Evolutionary conservation across 176 grass and related monocot genomes (phyloP).

Genomic region (Carex littledalei): DNA sequence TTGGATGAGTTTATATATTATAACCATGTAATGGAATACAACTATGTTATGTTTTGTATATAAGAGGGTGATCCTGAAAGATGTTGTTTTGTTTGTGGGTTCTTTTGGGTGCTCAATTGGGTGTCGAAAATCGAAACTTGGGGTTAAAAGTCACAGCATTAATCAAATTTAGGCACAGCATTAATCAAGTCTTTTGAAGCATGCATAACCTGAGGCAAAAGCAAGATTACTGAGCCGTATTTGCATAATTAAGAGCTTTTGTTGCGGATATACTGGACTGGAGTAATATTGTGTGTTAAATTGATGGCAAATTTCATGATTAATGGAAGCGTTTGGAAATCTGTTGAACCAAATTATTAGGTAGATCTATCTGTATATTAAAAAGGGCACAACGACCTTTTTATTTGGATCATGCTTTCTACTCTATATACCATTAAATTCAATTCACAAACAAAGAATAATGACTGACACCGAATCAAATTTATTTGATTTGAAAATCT

Average conservation of each 20-base stretch:
- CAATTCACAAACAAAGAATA: background rate
- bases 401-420: conserved; percentile 3
- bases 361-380: conserved; percentile 7
- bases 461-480: background rate
- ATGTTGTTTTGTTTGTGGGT: background rate
- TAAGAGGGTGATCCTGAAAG: background rate
- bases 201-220: background rate
- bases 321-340: background rate
- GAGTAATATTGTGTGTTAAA: too few species aligned
- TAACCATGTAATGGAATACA: conserved; percentile 44
- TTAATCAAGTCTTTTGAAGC: background rate
- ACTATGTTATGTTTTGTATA: conserved; percentile 32
- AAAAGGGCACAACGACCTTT: background rate
- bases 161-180: background rate
- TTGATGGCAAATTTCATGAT: too few species aligned
- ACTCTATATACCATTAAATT: background rate
- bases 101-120: background rate
- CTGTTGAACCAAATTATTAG: background rate
- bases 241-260: background rate
- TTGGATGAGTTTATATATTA: conserved; percentile 53
- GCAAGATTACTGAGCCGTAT: background rate
- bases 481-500: background rate
- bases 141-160: background rate
- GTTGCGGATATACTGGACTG: background rate
- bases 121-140: background rate